A percentile compares a stretch with the other conserved stretches of the same genome.
Evolutionary conservation across 2,329 filamentous ascomycete genomes (phyloP).

Genomic region (Ilyonectria robusta): DNA sequence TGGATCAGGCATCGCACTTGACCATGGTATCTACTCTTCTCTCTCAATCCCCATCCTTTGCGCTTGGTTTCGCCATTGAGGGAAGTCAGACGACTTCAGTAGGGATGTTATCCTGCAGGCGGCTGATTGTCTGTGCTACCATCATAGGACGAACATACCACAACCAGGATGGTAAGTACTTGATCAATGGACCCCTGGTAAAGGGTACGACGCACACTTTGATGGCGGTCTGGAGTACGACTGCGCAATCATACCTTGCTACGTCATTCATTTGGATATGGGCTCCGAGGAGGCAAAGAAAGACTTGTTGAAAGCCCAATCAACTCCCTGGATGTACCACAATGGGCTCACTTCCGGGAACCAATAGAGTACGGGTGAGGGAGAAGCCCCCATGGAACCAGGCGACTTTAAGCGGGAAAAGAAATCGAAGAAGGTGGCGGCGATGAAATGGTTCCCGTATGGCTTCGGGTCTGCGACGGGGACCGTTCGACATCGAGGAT

Average conservation of each 20-base stretch:
- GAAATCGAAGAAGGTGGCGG: constrained; percentile 56
- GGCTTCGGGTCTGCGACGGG: constrained; percentile 61
- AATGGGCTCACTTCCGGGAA: not conserved
- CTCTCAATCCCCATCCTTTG: constrained; percentile 58
- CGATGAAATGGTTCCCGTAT: constrained; percentile 63
- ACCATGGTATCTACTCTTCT: constrained; percentile 61
- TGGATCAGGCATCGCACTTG: constrained; percentile 54
- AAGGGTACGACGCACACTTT: constrained; percentile 56
- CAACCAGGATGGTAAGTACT: not conserved
- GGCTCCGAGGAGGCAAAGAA: constrained; percentile 51
- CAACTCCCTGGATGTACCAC: constrained; percentile 30
- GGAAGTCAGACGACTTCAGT: constrained; percentile 48
- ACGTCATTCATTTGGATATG: constrained; percentile 62
- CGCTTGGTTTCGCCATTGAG: constrained; percentile 54
- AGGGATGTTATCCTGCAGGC: constrained; percentile 54
- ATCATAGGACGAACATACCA: constrained; percentile 58
- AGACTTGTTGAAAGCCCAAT: constrained; percentile 31
- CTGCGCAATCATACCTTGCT: constrained; percentile 60
- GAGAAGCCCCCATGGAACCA: constrained; percentile 34
- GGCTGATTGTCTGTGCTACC: constrained; percentile 61
- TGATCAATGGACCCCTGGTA: constrained; percentile 41
- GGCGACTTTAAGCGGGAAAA: constrained; percentile 56
- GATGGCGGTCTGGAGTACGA: constrained; percentile 56
- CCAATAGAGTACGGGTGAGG: constrained; percentile 9
- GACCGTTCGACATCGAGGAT: constrained; percentile 61